phyloP scores from a whole-genome alignment of 176 grass and related monocot genomes.

The Triticum turgidum region DNA sequence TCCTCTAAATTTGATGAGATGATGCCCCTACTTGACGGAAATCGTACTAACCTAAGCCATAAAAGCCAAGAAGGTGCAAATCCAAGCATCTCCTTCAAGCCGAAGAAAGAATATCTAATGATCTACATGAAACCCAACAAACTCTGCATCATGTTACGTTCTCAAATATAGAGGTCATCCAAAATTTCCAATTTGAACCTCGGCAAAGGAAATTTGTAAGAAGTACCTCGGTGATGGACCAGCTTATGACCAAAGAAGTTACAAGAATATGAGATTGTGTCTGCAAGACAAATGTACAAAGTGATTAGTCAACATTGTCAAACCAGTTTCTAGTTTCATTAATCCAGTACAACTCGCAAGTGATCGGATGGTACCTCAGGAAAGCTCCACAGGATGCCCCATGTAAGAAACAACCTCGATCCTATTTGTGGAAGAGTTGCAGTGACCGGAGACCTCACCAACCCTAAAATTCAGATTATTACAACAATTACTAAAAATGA shows the following conservation, averaged over 20 bases:
- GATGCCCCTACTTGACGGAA: background rate
- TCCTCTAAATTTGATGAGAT: background rate
- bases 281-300: conserved; percentile 31
- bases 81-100: conserved; percentile 80
- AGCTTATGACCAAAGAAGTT: conserved; percentile 84
- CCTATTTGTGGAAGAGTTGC: conserved; percentile 59
- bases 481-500: background rate
- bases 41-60: conserved; percentile 73
- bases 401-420: conserved; percentile 51
- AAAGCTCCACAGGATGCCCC: conserved; percentile 52
- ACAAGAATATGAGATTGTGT: conserved; percentile 69
- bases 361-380: conserved; percentile 20
- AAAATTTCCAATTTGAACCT: background rate
- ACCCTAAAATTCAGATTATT: conserved; percentile 8
- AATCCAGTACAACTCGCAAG: no score
- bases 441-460: conserved; percentile 49
- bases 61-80: conserved; percentile 76
- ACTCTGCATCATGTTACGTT: background rate
- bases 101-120: conserved; percentile 95
- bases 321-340: background rate
- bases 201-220: background rate
- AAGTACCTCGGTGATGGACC: conserved; percentile 91
- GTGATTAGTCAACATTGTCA: background rate
- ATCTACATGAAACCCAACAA: conserved; percentile 41
- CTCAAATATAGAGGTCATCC: background rate